Base-by-base conservation (phyloP, 805 yeast genomes). In the Millerozyma acaciae region DNA sequence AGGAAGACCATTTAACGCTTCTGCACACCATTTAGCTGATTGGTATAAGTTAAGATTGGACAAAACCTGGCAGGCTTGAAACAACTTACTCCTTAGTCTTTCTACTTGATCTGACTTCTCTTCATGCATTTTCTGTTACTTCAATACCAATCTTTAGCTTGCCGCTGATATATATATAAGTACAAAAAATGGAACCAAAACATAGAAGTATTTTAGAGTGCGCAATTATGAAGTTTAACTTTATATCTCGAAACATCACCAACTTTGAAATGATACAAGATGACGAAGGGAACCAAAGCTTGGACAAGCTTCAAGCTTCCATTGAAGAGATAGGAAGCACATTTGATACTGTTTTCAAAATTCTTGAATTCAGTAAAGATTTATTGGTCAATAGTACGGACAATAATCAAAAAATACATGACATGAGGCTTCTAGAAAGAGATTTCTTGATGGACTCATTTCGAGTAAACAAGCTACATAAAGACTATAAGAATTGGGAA, bases 1-100 rank as follows among this genome's bases (percentile, higher is more conserved):
- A 39, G 54, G 34, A 28, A 84, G 58, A 0, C 90, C 94, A 45
- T 70, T 72, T 14, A 83, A 61, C 1, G 95, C 95, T 48, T 87
- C 96, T 2, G 86, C 79, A 36, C 65, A 69, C 95, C 95, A 88
- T 62, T 85, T 85, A 3, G 95, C 76, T 0, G 88, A 79, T 32
- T 77, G 78, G 47, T 70, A 69, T 8, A 87, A 64, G 38, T 83
- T 76, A 39, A 85, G 62, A 21, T 74, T 72, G 1, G 76, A 54
- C 13, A 86, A 62, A 4, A 65, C 61, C 14, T 45, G 45, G 22
- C 54, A 50, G 9, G 69, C 59, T 6, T 40, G 43, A 33, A 47
- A 48, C 16, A 65, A 46, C n/a, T 60, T 55, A 5, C 28, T 28
- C 16, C 65, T 40, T 20, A 51, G 26, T 30, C 38, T 35, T n/a